Evolutionary conservation across 148 eudicot genomes (phyloP).

Genomic region (Vaccinium darrowii): DNA sequence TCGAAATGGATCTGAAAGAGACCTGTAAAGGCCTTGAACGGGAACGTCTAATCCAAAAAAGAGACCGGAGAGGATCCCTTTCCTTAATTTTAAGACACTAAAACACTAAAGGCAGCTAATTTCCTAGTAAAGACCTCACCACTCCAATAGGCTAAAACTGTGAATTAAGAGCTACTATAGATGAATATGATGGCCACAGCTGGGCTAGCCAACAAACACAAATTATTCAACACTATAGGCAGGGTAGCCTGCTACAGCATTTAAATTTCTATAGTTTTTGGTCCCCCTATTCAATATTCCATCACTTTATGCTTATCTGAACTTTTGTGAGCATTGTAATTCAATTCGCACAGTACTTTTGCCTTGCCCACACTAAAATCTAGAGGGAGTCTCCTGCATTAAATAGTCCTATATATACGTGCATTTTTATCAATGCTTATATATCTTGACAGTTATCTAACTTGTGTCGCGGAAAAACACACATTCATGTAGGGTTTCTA

Average conservation of each 20-base stretch:
- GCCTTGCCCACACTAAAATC: background rate
- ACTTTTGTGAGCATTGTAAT: background rate
- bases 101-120: background rate
- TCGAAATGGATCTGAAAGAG: too few relatives aligned
- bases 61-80: background rate
- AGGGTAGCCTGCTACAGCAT: background rate
- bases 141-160: background rate
- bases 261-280: background rate
- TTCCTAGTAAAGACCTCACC: background rate
- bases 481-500: background rate
- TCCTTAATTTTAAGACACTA: background rate
- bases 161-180: background rate
- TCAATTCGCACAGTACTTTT: background rate
- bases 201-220: background rate
- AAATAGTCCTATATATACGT: background rate
- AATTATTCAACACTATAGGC: background rate
- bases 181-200: background rate
- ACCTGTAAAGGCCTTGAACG: background rate
- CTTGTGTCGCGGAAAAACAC: background rate
- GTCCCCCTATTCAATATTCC: background rate
- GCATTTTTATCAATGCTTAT: background rate
- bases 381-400: background rate
- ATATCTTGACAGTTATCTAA: background rate
- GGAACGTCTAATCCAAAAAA: background rate
- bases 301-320: background rate